These are phyloP conservation scores for Quercus gilva DNA, from an alignment of 306 rosid species.

Conservation along the genomic window DNA sequence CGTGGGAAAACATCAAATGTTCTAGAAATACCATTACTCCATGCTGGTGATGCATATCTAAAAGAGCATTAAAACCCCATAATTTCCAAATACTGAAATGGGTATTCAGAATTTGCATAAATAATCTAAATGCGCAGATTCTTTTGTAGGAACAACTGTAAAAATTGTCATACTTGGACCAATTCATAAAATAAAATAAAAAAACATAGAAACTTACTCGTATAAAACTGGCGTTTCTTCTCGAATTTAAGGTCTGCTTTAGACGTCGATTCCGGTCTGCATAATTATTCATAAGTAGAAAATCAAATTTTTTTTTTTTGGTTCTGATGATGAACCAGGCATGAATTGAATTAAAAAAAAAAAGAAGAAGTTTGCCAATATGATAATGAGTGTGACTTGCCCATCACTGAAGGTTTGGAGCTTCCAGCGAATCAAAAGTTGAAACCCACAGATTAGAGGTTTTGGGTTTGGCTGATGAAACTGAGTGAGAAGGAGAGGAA, in stretches of 20 bases:
- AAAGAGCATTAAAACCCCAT: no score
- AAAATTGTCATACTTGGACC: no score
- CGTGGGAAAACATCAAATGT: not conserved
- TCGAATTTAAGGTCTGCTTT: slow-evolving; percentile 33
- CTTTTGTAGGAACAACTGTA: no score
- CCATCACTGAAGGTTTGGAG: slow-evolving; percentile 30
- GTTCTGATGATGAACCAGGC: not conserved
- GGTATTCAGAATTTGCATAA: no score
- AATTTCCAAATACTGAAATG: no score
- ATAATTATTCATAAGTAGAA: not conserved
- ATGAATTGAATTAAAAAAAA: not conserved
- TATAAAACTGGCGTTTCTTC: slow-evolving; percentile 41
- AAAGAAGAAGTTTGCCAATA: not conserved
- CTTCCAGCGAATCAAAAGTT: not conserved
- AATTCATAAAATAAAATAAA: not conserved
- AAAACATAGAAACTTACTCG: slow-evolving; percentile 28
- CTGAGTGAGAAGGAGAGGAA: no score
- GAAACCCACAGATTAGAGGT: not conserved
- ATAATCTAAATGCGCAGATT: no score
- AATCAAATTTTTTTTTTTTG: not conserved
- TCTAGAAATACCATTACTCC: not conserved
- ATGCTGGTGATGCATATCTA: no score
- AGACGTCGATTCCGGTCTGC: slow-evolving; percentile 29
- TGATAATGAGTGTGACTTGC: slow-evolving; percentile 25
- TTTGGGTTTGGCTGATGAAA: not conserved